Percentiles rank a stretch among this genome's conserved stretches.
phyloP scores from a whole-genome alignment of 176 grass and related monocot genomes.

The Oryza coarctata region DNA sequence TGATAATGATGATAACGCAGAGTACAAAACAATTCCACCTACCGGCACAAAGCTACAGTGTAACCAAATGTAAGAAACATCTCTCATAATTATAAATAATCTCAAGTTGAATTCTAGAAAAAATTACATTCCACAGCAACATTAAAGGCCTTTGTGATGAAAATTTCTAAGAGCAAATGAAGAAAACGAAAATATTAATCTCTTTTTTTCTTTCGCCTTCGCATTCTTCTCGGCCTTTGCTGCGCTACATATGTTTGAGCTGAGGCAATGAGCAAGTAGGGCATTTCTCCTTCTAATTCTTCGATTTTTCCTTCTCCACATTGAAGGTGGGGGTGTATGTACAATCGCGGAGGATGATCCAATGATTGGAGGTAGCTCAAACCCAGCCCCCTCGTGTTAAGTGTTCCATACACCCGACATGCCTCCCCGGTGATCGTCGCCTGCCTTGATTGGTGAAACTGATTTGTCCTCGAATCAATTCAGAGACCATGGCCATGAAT shows the following conservation, averaged over 20 bases:
- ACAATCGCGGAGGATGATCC: slow-evolving; percentile 26
- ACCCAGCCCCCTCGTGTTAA: slow-evolving; percentile 16
- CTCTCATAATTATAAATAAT: not conserved
- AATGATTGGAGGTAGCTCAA: slow-evolving; percentile 26
- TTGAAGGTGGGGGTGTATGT: slow-evolving; percentile 24
- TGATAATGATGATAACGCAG: not conserved
- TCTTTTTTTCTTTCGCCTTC: not conserved
- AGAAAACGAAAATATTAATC: not conserved
- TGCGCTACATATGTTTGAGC: not conserved
- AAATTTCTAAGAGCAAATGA: not conserved
- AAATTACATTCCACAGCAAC: slow-evolving; percentile 12
- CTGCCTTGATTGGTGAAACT: not conserved
- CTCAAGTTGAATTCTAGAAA: not conserved
- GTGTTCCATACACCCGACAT: slow-evolving; percentile 25
- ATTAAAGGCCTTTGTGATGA: not conserved
- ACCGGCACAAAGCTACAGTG: not conserved
- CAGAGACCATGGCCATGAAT: not conserved
- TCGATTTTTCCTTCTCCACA: not conserved
- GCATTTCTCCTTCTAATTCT: not conserved
- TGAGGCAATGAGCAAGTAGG: not conserved
- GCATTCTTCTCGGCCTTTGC: not conserved
- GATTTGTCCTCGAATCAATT: slow-evolving; percentile 8
- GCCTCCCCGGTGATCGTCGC: not conserved
- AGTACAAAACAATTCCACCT: not conserved
- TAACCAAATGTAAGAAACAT: slow-evolving; percentile 17